These are phyloP conservation scores for Neurospora tetrasperma DNA, from an alignment of 495 filamentous ascomycete genomes.

Conservation along the genomic window DNA sequence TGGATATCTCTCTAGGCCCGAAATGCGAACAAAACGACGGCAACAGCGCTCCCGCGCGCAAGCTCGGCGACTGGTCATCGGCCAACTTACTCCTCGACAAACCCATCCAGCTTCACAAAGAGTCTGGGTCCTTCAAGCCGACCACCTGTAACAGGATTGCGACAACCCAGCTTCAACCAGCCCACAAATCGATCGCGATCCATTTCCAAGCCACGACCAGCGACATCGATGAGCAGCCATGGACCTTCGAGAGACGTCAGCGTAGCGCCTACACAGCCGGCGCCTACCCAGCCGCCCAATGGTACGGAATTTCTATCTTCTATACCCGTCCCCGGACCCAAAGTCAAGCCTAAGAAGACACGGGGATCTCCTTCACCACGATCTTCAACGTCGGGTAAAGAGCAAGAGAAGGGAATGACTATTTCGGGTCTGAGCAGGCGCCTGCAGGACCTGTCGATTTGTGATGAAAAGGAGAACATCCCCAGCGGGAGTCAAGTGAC, in stretches of 20 bases:
- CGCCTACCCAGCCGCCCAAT: conserved; percentile 44
- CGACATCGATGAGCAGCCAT: conserved; percentile 51
- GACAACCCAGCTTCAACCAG: conserved; percentile 37
- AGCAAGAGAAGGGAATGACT: conserved; percentile 13
- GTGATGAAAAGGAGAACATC: conserved; percentile 3
- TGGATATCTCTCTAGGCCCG: not conserved
- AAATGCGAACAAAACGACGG: not conserved
- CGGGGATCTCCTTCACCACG: conserved; percentile 20
- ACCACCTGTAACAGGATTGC: conserved; percentile 32
- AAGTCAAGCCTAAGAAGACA: conserved; percentile 15
- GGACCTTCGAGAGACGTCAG: conserved; percentile 22
- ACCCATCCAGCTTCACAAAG: conserved; percentile 36
- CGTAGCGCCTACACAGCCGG: conserved; percentile 28
- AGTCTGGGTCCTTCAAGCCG: conserved; percentile 47
- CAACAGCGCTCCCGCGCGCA: conserved; percentile 1
- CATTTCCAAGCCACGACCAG: conserved; percentile 37
- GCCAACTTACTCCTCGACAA: conserved; percentile 21
- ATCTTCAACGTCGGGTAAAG: conserved; percentile 10
- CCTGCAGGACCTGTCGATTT: conserved; percentile 23
- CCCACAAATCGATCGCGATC: conserved; percentile 32
- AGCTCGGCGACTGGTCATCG: not conserved
- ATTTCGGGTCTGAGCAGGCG: conserved; percentile 13
- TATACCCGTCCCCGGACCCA: conserved; percentile 14
- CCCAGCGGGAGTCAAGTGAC: conserved; percentile 30
- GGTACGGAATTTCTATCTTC: conserved; percentile 44